Base-by-base conservation (phyloP, 2,329 filamentous ascomycete genomes). In the Arthroderma uncinatum region DNA sequence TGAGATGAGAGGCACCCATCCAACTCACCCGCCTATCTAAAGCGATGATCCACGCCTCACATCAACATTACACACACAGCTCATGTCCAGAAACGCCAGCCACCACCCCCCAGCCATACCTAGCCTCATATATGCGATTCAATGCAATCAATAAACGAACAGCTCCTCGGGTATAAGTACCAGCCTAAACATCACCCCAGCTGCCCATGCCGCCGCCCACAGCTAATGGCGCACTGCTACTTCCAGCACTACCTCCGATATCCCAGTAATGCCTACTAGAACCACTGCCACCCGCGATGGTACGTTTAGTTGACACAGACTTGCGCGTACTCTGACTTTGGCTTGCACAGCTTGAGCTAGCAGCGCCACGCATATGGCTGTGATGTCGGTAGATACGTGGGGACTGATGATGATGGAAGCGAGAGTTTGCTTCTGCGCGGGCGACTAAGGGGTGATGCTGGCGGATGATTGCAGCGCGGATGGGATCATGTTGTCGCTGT, bases 261-360 rank as follows among this genome's bases (percentile, higher is more conserved):
- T 95, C 91, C 91, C 91, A 96, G 70, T 94, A 96, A 68, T 95
- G 89, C 55, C 89, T 77, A 48, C 84, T 88, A 47, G 87, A 91
- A 34, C 82, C 80, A 62, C 82, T 85, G 64, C 70, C 67, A 2
- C 74, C 73, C 2, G 64, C 85, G 83, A 68, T 83, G 6, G 61
- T 63, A 57, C 78, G 74, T 64, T 55, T 55, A 4, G 53, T 55
- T 21, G 78, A 76, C 33, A 82, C 84, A 16, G 83, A 88, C 64
- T 85, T 82, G 70, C 86, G 85, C 6, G 88, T 89, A 9, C 50
- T 23, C 33, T 70, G 88, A 94, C 44, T 50, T 72, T 95, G 89
- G 67, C 88, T 95, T 2, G 89, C 89, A 70, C 89, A 95, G 70
- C 87, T 94, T 58, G 83, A 81, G 59, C 78, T 73, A 8, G 74